Conservation (phyloP, 1,139 yeast genomes). For the Yamadazyma epiphylla region DNA sequence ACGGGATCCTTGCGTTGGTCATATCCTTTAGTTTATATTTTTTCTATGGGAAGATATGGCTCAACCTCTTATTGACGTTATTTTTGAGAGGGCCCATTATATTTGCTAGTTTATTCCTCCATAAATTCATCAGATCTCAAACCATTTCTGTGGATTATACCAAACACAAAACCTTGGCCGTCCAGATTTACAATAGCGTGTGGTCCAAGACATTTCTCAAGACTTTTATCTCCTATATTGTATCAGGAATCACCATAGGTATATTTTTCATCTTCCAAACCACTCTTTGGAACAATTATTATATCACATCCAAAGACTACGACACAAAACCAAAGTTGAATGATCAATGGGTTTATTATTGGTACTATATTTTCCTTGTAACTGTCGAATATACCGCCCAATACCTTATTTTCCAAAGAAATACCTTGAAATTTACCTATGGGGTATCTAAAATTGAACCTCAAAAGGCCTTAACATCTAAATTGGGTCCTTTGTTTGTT, state of each 20-base stretch:
- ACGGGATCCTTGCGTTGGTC: conserved; percentile 22
- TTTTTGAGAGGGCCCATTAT: conserved; percentile 29
- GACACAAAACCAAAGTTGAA: conserved; percentile 54
- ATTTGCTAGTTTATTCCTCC: conserved; percentile 25
- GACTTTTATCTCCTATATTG: conserved; percentile 30
- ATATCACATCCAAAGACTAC: conserved; percentile 42
- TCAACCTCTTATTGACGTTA: conserved; percentile 23
- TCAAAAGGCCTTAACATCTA: conserved; percentile 28
- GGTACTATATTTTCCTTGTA: conserved; percentile 33
- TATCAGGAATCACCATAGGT: conserved; percentile 33
- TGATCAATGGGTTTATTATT: conserved; percentile 57
- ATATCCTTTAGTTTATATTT: conserved; percentile 21
- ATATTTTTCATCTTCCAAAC: conserved; percentile 27
- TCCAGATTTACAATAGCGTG: conserved; percentile 46
- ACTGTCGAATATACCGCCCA: conserved; percentile 50
- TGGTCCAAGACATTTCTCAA: conserved; percentile 36
- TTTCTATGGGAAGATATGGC: conserved; percentile 30
- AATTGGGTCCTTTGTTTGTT: conserved; percentile 30
- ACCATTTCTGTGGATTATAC: conserved; percentile 51
- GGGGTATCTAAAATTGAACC: conserved; percentile 45
- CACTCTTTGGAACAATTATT: conserved; percentile 25
- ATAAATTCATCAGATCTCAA: conserved; percentile 47
- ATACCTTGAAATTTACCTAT: conserved; percentile 49
- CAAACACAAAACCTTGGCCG: conserved; percentile 46
- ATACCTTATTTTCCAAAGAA: conserved; percentile 58